Base-by-base conservation (phyloP, 306 rosid genomes). In the Cicer bijugum region DNA sequence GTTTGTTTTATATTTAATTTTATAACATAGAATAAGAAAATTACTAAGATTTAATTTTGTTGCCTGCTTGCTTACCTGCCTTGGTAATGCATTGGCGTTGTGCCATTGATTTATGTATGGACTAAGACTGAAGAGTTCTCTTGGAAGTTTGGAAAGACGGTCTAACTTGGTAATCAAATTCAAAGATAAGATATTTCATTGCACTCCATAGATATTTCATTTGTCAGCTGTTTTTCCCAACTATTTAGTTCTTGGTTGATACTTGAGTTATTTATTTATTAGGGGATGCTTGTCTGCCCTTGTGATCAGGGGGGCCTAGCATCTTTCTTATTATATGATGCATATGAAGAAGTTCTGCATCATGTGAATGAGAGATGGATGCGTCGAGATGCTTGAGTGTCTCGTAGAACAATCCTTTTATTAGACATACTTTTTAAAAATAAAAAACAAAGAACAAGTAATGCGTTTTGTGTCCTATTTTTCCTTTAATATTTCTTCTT, bases 1-100 rank as follows among this genome's bases (percentile, higher is more conserved):
- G 0, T 2, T 55, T 44, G 12, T 71, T 72, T 43, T 60, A 6
- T 53, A 43, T 74, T 53, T 58, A 58, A 12, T 58, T 23, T 28
- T 12, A 67, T 67, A 14, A 45, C 62, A 40, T 73, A 50, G 23
- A 10, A 53, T 53, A 28, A 28, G 35, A 28, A 28, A 28, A 4
- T 0, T 28, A 20, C 38, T 20, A 33, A 45, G 60, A 63, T 63
- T 56, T 78, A 17, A 17, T 39, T 20, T 44, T 66, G 19, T 20
- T 66, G 39, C 55, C 42, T 40, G 66, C n/a, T 20, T 64, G 23
- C 19, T 28, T 28, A 28, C 35, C 35, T 28, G 35, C 35, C 35
- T 55, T 78, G 69, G 63, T 83, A 57, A 48, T 79, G 46, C 69
- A 51, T 47, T 75, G 9, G 12, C 28, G 51, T 51, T 1, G 10